Conservation (phyloP, 331 rosid genomes). For the Malus hybrid region DNA sequence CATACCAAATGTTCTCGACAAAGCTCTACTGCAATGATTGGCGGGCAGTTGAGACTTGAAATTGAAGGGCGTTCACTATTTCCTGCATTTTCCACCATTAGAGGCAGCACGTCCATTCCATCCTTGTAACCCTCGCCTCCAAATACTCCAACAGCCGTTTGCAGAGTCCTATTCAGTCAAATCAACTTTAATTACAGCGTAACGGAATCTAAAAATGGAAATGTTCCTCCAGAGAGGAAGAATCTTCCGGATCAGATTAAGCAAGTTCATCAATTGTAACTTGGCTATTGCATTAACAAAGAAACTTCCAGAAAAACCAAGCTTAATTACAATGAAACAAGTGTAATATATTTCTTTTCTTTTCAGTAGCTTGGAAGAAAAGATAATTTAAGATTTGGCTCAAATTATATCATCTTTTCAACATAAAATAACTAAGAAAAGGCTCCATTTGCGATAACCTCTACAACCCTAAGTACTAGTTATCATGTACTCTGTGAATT, state of each 20-base stretch:
- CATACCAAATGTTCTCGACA: conserved; percentile 44
- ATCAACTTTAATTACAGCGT: background rate
- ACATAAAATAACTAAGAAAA: background rate
- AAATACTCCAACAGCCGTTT: conserved; percentile 47
- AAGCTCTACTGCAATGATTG: conserved; percentile 32
- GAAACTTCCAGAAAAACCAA: background rate
- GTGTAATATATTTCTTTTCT: background rate
- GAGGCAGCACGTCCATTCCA: conserved; percentile 27
- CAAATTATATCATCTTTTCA: background rate
- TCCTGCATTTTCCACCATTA: conserved; percentile 40
- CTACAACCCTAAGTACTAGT: background rate
- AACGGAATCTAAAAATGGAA: background rate
- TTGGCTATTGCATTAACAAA: background rate
- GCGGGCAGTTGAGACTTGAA: conserved; percentile 38
- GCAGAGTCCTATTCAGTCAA: conserved; percentile 33
- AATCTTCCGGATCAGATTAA: background rate
- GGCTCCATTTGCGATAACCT: background rate
- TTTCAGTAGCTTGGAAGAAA: background rate
- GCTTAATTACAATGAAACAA: background rate
- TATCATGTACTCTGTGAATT: background rate
- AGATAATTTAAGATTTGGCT: background rate
- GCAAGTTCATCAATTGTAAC: background rate
- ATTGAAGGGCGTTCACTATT: conserved; percentile 26
- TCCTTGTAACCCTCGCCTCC: conserved; percentile 37
- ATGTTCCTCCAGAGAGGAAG: background rate